phyloP scores from a whole-genome alignment of 495 filamentous ascomycete species.

The Podospora fimiseda region DNA sequence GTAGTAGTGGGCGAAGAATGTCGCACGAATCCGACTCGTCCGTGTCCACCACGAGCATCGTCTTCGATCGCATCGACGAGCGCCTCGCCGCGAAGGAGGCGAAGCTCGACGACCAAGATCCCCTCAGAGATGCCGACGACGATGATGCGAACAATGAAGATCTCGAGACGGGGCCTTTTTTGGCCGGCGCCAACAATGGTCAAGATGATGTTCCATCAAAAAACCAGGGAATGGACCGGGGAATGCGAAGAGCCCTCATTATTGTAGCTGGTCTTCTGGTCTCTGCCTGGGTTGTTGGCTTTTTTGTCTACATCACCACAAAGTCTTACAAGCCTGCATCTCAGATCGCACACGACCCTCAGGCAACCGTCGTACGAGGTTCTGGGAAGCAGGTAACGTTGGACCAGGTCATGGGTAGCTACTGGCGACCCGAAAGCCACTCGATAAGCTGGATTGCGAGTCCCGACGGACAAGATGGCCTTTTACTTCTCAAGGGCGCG shows the following conservation, averaged over 20 bases:
- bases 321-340: slow-evolving; percentile 60
- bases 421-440: slow-evolving; percentile 63
- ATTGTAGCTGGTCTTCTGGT: slow-evolving; percentile 59
- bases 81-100: slow-evolving; percentile 29
- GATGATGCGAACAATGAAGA: slow-evolving; percentile 33
- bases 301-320: slow-evolving; percentile 64
- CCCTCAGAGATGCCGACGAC: slow-evolving; percentile 45
- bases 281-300: slow-evolving; percentile 72
- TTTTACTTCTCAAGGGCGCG: slow-evolving; percentile 62
- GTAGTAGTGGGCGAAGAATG: slow-evolving; percentile 21
- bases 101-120: slow-evolving; percentile 35
- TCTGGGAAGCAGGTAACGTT: slow-evolving; percentile 74
- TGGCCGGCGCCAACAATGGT: slow-evolving; percentile 21
- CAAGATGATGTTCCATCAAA: slow-evolving; percentile 9
- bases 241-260: slow-evolving; percentile 60
- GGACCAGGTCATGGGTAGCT: slow-evolving; percentile 66
- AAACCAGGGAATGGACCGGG: slow-evolving; percentile 49
- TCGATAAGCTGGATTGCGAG: slow-evolving; percentile 84
- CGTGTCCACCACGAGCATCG: slow-evolving; percentile 69
- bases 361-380: slow-evolving; percentile 56
- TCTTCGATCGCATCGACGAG: slow-evolving; percentile 65
- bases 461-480: slow-evolving; percentile 76
- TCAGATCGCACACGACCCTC: slow-evolving; percentile 57
- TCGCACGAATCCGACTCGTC: slow-evolving; percentile 59
- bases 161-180: slow-evolving; percentile 41